Conservation (phyloP, 2,329 filamentous ascomycete species). For the Botrytis aclada region DNA sequence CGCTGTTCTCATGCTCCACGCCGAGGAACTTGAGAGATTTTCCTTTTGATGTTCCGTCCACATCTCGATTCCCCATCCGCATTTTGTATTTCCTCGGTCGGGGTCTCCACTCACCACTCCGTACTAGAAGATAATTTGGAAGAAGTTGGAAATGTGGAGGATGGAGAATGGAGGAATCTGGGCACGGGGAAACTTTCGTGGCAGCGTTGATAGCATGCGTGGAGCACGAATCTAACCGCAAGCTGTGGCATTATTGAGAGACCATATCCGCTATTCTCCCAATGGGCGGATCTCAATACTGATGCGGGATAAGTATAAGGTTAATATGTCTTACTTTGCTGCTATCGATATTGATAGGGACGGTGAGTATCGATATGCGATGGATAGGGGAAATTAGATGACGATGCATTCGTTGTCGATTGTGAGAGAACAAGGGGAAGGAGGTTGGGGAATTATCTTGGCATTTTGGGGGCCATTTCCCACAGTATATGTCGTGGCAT, state of each 20-base stretch:
- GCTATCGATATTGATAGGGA: conserved; percentile 13
- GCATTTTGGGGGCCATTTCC: neutral
- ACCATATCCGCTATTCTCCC: conserved; percentile 2
- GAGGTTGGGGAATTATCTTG: conserved; percentile 1
- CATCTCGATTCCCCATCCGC: conserved; percentile 1
- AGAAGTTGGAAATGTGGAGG: conserved; percentile 6
- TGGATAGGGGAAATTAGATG: conserved; percentile 6
- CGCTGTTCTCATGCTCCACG: neutral
- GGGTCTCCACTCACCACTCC: neutral
- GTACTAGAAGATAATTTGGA: neutral
- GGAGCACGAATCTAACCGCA: neutral
- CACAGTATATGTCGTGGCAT: conserved; percentile 3
- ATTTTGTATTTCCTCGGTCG: conserved; percentile 1
- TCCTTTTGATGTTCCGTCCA: neutral
- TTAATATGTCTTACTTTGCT: neutral
- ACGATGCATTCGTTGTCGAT: neutral
- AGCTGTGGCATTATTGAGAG: neutral
- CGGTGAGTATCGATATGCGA: conserved; percentile 13
- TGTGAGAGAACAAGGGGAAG: neutral
- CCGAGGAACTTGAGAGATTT: conserved; percentile 2
- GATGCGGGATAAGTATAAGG: neutral
- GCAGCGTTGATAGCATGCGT: neutral
- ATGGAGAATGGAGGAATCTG: conserved; percentile 13
- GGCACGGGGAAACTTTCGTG: neutral
- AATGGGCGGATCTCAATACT: neutral